Conservation (phyloP, 192 early-diverging fungal genomes). For the Linnemannia hyalina region DNA sequence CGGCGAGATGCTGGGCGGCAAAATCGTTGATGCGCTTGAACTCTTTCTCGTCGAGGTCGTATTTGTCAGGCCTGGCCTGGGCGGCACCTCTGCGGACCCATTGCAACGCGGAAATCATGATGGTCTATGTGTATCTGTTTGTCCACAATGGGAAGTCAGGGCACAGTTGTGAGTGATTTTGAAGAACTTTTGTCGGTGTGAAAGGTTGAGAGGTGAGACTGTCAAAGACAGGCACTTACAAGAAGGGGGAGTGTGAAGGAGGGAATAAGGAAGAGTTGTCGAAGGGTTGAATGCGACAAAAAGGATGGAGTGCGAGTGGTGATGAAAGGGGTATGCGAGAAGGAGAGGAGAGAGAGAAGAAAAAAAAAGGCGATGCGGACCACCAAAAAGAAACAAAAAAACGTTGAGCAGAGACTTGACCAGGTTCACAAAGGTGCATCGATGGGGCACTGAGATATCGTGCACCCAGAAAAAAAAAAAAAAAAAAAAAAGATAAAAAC, state of each 20-base stretch:
- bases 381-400: neutral
- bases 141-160: neutral
- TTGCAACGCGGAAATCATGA: constrained; percentile 92
- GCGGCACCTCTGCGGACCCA: constrained; percentile 97
- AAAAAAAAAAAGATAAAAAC: constrained; percentile 1
- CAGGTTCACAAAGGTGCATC: neutral
- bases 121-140: constrained; percentile 13
- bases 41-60: constrained; percentile 90
- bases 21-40: constrained; percentile 82
- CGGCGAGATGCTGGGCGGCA: constrained; percentile 74
- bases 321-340: neutral
- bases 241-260: neutral
- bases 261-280: neutral
- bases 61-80: constrained; percentile 81
- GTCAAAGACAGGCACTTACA: neutral
- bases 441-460: neutral
- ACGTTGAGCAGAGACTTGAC: neutral
- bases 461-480: neutral
- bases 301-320: neutral
- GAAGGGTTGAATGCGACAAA: neutral
- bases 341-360: neutral
- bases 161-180: neutral
- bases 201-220: neutral
- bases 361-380: neutral
- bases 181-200: too few species aligned